Conservation (phyloP, 2,329 filamentous ascomycete genomes). For the Thielaviopsis musarum region DNA sequence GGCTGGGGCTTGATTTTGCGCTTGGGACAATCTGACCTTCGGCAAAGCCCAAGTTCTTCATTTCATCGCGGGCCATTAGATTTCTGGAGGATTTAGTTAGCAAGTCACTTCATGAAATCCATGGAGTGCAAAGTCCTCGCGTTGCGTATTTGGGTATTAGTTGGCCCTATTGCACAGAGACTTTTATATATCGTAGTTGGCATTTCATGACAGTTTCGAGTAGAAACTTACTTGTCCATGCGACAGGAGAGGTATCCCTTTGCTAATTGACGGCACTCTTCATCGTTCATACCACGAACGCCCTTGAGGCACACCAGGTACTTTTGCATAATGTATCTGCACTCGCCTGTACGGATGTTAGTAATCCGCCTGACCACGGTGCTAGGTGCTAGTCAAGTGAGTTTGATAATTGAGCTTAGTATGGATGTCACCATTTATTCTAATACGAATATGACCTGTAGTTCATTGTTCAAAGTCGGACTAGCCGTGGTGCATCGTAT, state of each 20-base stretch:
- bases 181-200: neutral
- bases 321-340: slow-evolving; percentile 69
- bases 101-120: neutral
- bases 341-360: slow-evolving; percentile 54
- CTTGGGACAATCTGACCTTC: neutral
- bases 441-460: too few relatives aligned
- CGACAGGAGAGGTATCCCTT: slow-evolving; percentile 81
- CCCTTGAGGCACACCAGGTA: slow-evolving; percentile 82
- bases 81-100: slow-evolving; percentile 40
- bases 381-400: neutral
- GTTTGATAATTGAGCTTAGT: neutral
- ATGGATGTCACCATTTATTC: too few relatives aligned
- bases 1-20: neutral
- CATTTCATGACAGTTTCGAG: neutral
- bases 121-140: neutral
- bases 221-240: slow-evolving; percentile 65
- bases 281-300: slow-evolving; percentile 67
- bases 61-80: slow-evolving; percentile 88
- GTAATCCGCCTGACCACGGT: neutral
- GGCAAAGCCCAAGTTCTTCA: slow-evolving; percentile 75
- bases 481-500: too few relatives aligned
- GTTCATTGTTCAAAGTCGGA: too few relatives aligned
- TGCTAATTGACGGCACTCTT: slow-evolving; percentile 68
- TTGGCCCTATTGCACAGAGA: neutral
- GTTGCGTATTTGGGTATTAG: neutral